phyloP scores from a whole-genome alignment of 129 eudicot species.

The Helianthus tuberosus region DNA sequence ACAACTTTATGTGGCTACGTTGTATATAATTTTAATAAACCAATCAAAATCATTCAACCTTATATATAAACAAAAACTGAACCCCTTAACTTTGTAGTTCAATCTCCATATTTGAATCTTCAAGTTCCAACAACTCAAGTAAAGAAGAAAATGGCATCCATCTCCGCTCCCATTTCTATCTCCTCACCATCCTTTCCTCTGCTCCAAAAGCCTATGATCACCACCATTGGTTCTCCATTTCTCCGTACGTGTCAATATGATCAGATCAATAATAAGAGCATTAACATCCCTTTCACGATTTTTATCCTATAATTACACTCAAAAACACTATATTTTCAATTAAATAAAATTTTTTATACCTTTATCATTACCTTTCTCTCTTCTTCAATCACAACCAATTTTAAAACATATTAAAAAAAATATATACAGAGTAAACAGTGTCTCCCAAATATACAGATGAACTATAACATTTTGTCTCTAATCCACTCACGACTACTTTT shows the following conservation, averaged over 20 bases:
- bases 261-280: neutral
- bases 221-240: slow-evolving; percentile 19
- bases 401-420: no score
- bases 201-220: slow-evolving; percentile 30
- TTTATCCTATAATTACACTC: no score
- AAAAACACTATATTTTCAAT: no score
- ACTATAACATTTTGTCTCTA: no score
- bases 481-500: no score
- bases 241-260: slow-evolving; percentile 16
- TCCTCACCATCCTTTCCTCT: slow-evolving; percentile 39
- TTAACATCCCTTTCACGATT: no score
- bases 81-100: slow-evolving; percentile 20
- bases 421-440: no score
- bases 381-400: no score
- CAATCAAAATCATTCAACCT: slow-evolving; percentile 27
- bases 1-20: slow-evolving; percentile 55
- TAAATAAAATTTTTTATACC: no score
- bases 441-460: no score
- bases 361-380: no score
- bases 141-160: slow-evolving; percentile 60
- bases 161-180: slow-evolving; percentile 76
- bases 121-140: slow-evolving; percentile 28
- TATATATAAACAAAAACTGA: slow-evolving; percentile 33
- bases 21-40: slow-evolving; percentile 24
- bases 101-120: slow-evolving; percentile 10